phyloP scores from a whole-genome alignment of 2,329 filamentous ascomycete species.

The Cercospora sp. region DNA sequence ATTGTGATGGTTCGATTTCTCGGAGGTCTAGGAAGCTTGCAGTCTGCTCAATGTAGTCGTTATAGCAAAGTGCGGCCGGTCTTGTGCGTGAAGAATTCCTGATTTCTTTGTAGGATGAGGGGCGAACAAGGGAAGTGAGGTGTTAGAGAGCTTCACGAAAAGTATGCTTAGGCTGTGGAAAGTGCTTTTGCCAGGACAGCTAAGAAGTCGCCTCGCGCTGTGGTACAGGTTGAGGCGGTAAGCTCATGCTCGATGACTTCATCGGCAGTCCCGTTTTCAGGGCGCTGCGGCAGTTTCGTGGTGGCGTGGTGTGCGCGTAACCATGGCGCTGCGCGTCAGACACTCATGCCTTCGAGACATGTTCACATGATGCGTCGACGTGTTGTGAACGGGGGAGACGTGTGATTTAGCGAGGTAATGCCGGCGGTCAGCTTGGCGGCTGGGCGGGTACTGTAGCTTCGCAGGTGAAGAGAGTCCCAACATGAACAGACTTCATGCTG shows the following conservation, averaged over 20 bases:
- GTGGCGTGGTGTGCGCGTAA: constrained; percentile 1
- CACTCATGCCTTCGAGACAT: not conserved
- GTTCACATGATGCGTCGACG: constrained; percentile 2
- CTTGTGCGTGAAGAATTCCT: not conserved
- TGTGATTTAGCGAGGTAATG: not conserved
- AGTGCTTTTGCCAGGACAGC: constrained; percentile 7
- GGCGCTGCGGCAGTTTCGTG: not conserved
- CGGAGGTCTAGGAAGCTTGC: not conserved
- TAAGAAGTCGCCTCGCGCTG: not conserved
- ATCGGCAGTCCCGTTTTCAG: not conserved
- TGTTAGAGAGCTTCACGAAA: not conserved
- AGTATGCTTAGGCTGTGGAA: not conserved
- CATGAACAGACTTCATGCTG: not conserved
- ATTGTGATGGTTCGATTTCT: constrained; percentile 28
- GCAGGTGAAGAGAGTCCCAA: not conserved
- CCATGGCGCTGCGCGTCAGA: constrained; percentile 1
- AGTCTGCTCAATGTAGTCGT: not conserved
- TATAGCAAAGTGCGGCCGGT: not conserved
- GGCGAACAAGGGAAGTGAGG: not conserved
- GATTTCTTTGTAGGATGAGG: not conserved
- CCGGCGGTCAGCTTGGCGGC: not conserved
- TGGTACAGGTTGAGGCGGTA: not conserved
- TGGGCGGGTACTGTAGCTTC: not conserved
- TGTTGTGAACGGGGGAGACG: not conserved
- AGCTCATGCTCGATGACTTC: constrained; percentile 7